Evolutionary conservation across 106 monocot species (phyloP).

Genomic region (Narthecium ossifragum): DNA sequence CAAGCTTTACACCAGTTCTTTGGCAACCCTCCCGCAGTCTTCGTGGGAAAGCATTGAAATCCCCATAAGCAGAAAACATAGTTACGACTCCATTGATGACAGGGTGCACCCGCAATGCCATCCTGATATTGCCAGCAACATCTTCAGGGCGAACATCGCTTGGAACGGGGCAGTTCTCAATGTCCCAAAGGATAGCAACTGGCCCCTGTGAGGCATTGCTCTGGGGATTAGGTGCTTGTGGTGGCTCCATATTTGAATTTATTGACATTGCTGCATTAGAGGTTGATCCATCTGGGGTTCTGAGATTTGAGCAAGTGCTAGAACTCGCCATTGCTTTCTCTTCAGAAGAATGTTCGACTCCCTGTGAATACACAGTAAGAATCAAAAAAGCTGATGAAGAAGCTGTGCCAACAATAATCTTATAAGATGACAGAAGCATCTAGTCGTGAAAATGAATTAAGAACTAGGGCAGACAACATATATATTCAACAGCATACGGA

Average conservation of each 20-base stretch:
- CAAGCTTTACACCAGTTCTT: slow-evolving; percentile 90
- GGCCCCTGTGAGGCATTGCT: slow-evolving; percentile 31
- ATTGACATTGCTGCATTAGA: slow-evolving; percentile 13
- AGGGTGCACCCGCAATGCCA: slow-evolving; percentile 68
- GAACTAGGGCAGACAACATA: not conserved
- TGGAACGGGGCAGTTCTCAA: slow-evolving; percentile 89
- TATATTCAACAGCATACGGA: not conserved
- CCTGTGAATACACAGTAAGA: not conserved
- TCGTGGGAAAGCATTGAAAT: slow-evolving; percentile 82
- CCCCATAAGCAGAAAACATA: slow-evolving; percentile 78
- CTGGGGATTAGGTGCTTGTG: slow-evolving; percentile 9
- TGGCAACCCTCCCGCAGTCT: slow-evolving; percentile 86
- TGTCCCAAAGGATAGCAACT: slow-evolving; percentile 89
- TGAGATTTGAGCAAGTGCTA: slow-evolving; percentile 22
- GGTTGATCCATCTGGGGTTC: slow-evolving; percentile 14
- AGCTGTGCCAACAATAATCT: too few relatives aligned
- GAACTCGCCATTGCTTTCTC: slow-evolving; percentile 28
- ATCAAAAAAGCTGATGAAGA: too few relatives aligned
- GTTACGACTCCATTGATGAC: slow-evolving; percentile 65
- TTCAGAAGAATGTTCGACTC: slow-evolving; percentile 22
- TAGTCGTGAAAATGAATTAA: not conserved
- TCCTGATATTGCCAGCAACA: slow-evolving; percentile 77
- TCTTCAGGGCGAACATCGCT: slow-evolving; percentile 83
- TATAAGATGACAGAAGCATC: not conserved
- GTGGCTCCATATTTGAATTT: slow-evolving; percentile 10